Percentiles rank a stretch among this genome's conserved stretches.
These are phyloP conservation scores for Yamadazyma laniorum DNA, from an alignment of 805 yeast species.

Conservation along the genomic window DNA sequence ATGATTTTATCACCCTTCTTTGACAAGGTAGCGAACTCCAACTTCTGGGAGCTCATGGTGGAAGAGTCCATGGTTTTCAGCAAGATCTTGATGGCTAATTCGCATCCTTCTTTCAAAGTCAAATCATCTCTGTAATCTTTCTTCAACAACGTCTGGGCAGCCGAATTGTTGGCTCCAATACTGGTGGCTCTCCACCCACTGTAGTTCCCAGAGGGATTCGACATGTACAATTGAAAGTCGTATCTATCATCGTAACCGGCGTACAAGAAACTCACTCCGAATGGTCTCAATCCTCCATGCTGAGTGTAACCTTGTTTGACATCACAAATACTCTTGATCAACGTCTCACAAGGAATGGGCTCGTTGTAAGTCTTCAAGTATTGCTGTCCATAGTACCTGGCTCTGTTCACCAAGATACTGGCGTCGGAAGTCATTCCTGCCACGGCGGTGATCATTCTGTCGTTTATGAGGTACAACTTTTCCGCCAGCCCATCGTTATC, in stretches of 20 bases:
- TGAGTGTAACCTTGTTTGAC: constrained; percentile 97
- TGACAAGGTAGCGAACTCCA: constrained; percentile 82
- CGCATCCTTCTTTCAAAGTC: constrained; percentile 70
- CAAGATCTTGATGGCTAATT: constrained; percentile 84
- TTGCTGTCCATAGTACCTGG: constrained; percentile 81
- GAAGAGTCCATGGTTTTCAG: constrained; percentile 93
- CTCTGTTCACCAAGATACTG: constrained; percentile 79
- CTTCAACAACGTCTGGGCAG: constrained; percentile 93
- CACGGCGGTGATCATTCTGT: constrained; percentile 85
- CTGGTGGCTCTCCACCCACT: constrained; percentile 98
- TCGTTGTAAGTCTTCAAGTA: constrained; percentile 85
- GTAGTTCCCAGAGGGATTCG: constrained; percentile 97
- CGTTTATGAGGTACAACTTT: constrained; percentile 83
- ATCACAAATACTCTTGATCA: constrained; percentile 87
- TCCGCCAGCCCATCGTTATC: constrained; percentile 95
- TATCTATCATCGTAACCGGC: constrained; percentile 93
- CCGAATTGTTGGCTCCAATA: constrained; percentile 93
- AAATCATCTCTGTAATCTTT: constrained; percentile 90
- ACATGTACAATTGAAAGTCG: constrained; percentile 88
- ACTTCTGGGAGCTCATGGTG: constrained; percentile 80
- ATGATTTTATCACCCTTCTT: constrained; percentile 49
- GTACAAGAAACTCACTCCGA: constrained; percentile 93
- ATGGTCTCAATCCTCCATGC: constrained; percentile 97
- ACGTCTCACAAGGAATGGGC: constrained; percentile 88
- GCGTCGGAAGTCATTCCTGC: constrained; percentile 99